Conservation (phyloP, 1,284 basidiomycete genomes). For the Vanrija sp. region DNA sequence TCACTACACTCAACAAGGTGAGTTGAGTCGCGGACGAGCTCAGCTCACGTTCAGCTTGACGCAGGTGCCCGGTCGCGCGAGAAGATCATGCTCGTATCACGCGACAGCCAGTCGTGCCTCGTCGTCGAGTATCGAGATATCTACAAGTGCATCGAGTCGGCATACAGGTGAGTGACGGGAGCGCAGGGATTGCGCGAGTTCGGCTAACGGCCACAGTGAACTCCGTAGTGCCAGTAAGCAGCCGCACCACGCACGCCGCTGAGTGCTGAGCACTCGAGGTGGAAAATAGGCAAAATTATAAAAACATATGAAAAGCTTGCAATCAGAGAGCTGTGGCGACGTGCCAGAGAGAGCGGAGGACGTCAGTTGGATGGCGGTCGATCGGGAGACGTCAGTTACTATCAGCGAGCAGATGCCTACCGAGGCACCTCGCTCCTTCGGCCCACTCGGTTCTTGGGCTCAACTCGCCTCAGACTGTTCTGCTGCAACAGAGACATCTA, state of each 20-base stretch:
- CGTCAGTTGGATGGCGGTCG: too few species aligned
- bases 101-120: constrained; percentile 75
- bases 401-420: too few species aligned
- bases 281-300: constrained; percentile 1
- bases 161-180: constrained; percentile 57
- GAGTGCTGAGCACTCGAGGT: not conserved
- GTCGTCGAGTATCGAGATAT: constrained; percentile 94
- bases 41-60: not conserved
- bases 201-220: not conserved
- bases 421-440: too few species aligned
- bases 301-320: constrained; percentile 13
- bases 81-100: not conserved
- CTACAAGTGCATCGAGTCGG: constrained; percentile 75
- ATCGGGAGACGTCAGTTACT: too few species aligned
- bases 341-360: too few species aligned
- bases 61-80: not conserved
- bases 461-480: too few species aligned
- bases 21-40: constrained; percentile 1
- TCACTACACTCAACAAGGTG: constrained; percentile 86
- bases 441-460: too few species aligned
- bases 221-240: not conserved
- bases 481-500: too few species aligned
- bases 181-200: too few species aligned
- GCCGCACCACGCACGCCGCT: not conserved
- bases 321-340: not conserved